Percentiles rank a stretch among this genome's conserved stretches.
These are phyloP conservation scores for Dryadomyces quercivorus DNA, from an alignment of 2,329 filamentous ascomycete genomes.

Conservation along the genomic window DNA sequence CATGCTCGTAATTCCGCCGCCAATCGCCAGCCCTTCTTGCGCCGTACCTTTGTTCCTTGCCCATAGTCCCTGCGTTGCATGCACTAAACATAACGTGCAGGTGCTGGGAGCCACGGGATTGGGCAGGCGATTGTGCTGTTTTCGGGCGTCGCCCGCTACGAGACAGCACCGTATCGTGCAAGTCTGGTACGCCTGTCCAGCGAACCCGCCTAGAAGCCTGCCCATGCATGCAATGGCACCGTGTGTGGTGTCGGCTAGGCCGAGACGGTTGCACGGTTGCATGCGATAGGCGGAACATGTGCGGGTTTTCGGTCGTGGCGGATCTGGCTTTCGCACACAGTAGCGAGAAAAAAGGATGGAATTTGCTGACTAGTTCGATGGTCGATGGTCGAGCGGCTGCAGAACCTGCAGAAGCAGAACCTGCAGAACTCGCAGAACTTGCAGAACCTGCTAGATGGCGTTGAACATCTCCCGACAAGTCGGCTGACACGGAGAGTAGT, in stretches of 20 bases:
- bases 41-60: not conserved
- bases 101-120: constrained; percentile 11
- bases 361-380: too few species aligned
- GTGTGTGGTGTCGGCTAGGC: not conserved
- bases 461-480: too few species aligned
- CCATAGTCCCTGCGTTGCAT: constrained; percentile 4
- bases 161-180: not conserved
- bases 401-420: too few species aligned
- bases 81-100: constrained; percentile 9
- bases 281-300: too few species aligned
- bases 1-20: not conserved
- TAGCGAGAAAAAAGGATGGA: too few species aligned
- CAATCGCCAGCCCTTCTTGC: not conserved
- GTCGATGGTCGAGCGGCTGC: too few species aligned
- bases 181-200: too few species aligned
- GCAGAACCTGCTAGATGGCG: too few species aligned
- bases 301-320: too few species aligned
- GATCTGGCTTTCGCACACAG: too few species aligned
- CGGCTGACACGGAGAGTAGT: too few species aligned
- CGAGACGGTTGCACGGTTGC: not conserved
- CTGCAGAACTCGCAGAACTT: too few species aligned
- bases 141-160: not conserved
- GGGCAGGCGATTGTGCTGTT: not conserved
- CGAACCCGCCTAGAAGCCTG: not conserved
- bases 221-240: not conserved